phyloP scores from a whole-genome alignment of 345 rosid species.

The Pistacia integerrima region DNA sequence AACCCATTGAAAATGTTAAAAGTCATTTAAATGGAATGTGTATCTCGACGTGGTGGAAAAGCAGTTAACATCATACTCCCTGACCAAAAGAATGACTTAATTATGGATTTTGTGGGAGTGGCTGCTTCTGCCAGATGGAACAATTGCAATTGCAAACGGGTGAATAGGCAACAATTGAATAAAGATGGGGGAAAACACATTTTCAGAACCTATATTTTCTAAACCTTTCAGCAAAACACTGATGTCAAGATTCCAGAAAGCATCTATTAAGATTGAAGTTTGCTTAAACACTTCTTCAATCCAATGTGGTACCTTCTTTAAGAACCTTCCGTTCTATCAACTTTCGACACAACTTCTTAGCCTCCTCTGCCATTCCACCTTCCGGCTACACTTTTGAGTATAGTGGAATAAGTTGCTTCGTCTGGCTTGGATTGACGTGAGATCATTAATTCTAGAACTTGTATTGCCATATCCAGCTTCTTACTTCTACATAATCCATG shows the following conservation, averaged over 20 bases:
- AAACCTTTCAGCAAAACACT: background rate
- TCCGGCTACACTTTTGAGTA: slow-evolving; percentile 55
- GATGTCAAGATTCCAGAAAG: background rate
- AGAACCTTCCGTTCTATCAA: slow-evolving; percentile 48
- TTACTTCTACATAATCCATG: slow-evolving; percentile 54
- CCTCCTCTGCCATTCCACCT: slow-evolving; percentile 66
- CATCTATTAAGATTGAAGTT: background rate
- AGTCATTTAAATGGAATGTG: too few relatives aligned
- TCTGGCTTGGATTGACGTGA: slow-evolving; percentile 53
- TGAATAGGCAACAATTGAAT: background rate
- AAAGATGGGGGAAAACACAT: background rate
- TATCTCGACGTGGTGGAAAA: background rate
- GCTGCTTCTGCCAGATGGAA: background rate
- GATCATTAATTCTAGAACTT: slow-evolving; percentile 73
- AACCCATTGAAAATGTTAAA: background rate
- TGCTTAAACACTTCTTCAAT: slow-evolving; percentile 1
- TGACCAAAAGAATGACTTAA: background rate
- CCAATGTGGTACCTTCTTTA: slow-evolving; percentile 16
- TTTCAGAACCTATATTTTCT: slow-evolving; percentile 6
- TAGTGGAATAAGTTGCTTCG: slow-evolving; percentile 37
- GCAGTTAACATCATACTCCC: background rate
- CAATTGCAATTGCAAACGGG: background rate
- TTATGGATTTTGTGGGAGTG: background rate
- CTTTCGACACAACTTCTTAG: slow-evolving; percentile 50
- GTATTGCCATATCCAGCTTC: slow-evolving; percentile 65